Evolutionary conservation across 177 flowering plant genomes (phyloP).

Genomic region (Vitis hybrid): DNA sequence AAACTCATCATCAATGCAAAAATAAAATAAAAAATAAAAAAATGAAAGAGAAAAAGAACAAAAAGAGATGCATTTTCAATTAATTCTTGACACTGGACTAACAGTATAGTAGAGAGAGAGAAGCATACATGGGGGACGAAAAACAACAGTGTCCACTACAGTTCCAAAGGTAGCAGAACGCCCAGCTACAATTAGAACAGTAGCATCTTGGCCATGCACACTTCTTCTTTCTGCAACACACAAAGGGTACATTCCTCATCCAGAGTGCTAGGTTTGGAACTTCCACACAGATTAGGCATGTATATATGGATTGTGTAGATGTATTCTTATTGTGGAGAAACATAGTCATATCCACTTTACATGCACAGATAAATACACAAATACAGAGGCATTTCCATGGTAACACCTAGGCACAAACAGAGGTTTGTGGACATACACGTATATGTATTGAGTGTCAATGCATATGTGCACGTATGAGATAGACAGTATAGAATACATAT

Average conservation of each 20-base stretch:
- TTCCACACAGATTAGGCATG: too few species aligned
- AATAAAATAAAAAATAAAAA: too few species aligned
- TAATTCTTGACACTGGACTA: too few species aligned
- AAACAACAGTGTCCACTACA: conserved; percentile 3
- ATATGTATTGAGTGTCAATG: not conserved
- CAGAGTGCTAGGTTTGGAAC: too few species aligned
- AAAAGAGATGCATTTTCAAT: too few species aligned
- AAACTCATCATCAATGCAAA: too few species aligned
- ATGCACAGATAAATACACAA: not conserved
- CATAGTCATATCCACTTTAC: not conserved
- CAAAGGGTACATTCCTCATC: too few species aligned
- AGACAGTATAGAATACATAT: not conserved
- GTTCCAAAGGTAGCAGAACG: conserved; percentile 25
- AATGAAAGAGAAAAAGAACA: too few species aligned
- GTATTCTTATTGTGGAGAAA: not conserved
- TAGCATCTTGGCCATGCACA: conserved; percentile 22
- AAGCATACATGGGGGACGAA: too few species aligned
- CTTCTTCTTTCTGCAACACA: conserved; percentile 15
- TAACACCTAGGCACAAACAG: not conserved
- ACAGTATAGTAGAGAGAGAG: too few species aligned
- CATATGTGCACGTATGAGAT: not conserved
- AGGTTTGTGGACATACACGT: not conserved
- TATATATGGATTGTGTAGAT: not conserved
- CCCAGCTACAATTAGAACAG: conserved; percentile 33
- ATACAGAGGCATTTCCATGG: not conserved